Conservation (phyloP, 2,329 filamentous ascomycete species). For the Fusarium sp. region DNA sequence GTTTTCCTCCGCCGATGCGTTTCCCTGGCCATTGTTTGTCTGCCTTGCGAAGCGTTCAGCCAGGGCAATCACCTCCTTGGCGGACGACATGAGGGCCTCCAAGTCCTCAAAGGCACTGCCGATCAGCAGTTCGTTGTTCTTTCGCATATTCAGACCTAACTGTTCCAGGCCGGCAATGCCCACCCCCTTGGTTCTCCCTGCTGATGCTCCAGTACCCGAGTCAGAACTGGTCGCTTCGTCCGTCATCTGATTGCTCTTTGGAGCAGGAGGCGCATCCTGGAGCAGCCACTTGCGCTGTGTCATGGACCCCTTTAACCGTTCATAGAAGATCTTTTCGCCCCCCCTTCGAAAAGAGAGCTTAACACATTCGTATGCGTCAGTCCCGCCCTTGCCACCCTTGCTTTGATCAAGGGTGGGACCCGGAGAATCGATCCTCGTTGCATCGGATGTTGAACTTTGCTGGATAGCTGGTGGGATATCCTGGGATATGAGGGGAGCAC, state of each 20-base stretch:
- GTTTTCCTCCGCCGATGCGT: slow-evolving; percentile 76
- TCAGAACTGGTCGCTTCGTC: slow-evolving; percentile 52
- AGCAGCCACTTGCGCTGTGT: slow-evolving; percentile 96
- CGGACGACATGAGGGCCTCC: slow-evolving; percentile 96
- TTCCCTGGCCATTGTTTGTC: slow-evolving; percentile 67
- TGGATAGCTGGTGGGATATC: slow-evolving; percentile 51
- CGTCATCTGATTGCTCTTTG: slow-evolving; percentile 64
- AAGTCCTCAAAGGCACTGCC: slow-evolving; percentile 96
- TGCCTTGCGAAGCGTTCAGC: slow-evolving; percentile 88
- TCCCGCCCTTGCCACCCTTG: slow-evolving; percentile 47
- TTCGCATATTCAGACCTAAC: slow-evolving; percentile 83
- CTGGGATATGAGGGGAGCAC: slow-evolving; percentile 75
- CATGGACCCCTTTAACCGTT: slow-evolving; percentile 87
- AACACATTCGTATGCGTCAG: slow-evolving; percentile 78
- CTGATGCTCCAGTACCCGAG: slow-evolving; percentile 40
- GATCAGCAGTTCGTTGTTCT: slow-evolving; percentile 93
- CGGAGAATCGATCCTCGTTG: slow-evolving; percentile 77
- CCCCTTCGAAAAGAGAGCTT: slow-evolving; percentile 93
- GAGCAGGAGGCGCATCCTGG: slow-evolving; percentile 88
- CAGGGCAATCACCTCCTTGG: slow-evolving; percentile 93
- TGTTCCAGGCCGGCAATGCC: slow-evolving; percentile 95
- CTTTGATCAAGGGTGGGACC: slow-evolving; percentile 71
- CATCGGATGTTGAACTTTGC: slow-evolving; percentile 52
- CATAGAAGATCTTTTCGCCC: slow-evolving; percentile 90
- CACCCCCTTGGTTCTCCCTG: slow-evolving; percentile 69